Evolutionary conservation across 2,329 filamentous ascomycete species (phyloP).

Genomic region (Cladophialophora yegresii): DNA sequence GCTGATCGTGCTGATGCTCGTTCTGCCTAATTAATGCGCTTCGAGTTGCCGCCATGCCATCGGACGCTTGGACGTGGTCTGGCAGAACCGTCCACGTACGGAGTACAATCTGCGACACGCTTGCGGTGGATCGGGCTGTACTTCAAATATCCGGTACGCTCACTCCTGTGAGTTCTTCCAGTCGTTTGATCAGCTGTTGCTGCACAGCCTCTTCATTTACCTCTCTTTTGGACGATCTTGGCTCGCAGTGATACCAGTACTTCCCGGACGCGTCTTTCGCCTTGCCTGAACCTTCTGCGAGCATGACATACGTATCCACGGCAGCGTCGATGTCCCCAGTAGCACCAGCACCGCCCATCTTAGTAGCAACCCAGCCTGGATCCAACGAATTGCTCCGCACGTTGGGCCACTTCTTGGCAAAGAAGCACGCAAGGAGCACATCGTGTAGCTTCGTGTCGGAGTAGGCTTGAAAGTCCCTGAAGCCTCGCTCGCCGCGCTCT

Average conservation of each 20-base stretch:
- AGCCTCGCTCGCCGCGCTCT: slow-evolving; percentile 35
- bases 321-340: slow-evolving; percentile 52
- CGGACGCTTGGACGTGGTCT: neutral
- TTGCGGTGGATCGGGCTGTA: neutral
- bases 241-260: slow-evolving; percentile 45
- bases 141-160: slow-evolving; percentile 18
- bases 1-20: neutral
- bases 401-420: slow-evolving; percentile 52
- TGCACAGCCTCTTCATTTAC: slow-evolving; percentile 48
- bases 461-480: slow-evolving; percentile 50
- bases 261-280: slow-evolving; percentile 42
- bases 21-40: neutral
- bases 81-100: neutral
- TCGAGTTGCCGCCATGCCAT: neutral
- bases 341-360: slow-evolving; percentile 56
- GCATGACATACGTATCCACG: slow-evolving; percentile 53
- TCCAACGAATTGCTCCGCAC: slow-evolving; percentile 54
- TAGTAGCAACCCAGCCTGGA: slow-evolving; percentile 57
- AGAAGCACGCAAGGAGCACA: slow-evolving; percentile 58
- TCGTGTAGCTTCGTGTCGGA: slow-evolving; percentile 60
- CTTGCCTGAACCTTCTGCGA: slow-evolving; percentile 48
- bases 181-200: slow-evolving; percentile 47
- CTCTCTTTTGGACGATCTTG: slow-evolving; percentile 38
- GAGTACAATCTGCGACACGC: neutral
- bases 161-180: slow-evolving; percentile 39